Conservation (phyloP, 2,329 filamentous ascomycete species). For the Aureobasidium zeae region DNA sequence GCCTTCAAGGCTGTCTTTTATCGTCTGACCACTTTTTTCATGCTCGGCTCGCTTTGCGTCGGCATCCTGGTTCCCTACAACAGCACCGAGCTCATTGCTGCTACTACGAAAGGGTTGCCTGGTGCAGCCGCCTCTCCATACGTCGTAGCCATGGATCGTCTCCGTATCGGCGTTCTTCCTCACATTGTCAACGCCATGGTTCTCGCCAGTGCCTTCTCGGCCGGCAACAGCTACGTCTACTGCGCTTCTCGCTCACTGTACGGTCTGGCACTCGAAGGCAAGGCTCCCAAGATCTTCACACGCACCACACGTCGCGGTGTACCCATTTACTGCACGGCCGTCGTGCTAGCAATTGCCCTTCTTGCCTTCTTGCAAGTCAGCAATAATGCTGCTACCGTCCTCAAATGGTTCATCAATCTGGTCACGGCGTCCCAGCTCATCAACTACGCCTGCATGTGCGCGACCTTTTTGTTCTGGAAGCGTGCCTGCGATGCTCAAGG, state of each 20-base stretch:
- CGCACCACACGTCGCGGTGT: constrained; percentile 57
- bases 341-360: constrained; percentile 58
- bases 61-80: constrained; percentile 65
- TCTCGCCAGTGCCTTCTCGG: constrained; percentile 57
- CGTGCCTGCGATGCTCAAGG: constrained; percentile 61
- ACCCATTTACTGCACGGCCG: constrained; percentile 61
- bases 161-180: constrained; percentile 54
- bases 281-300: constrained; percentile 52
- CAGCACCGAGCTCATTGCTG: constrained; percentile 50
- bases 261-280: constrained; percentile 58
- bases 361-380: constrained; percentile 67
- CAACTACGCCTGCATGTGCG: constrained; percentile 60
- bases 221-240: constrained; percentile 60
- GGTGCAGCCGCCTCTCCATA: constrained; percentile 57
- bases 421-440: constrained; percentile 67
- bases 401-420: constrained; percentile 63
- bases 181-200: constrained; percentile 67
- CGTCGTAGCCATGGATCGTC: constrained; percentile 58
- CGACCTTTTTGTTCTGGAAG: constrained; percentile 64
- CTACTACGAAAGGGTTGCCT: constrained; percentile 49
- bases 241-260: constrained; percentile 60
- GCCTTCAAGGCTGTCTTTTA: constrained; percentile 75
- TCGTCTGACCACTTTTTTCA: constrained; percentile 65
- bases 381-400: constrained; percentile 54
- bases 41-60: constrained; percentile 62